phyloP scores from a whole-genome alignment of 192 early-diverging fungal species.

The Pilaira anomala region DNA sequence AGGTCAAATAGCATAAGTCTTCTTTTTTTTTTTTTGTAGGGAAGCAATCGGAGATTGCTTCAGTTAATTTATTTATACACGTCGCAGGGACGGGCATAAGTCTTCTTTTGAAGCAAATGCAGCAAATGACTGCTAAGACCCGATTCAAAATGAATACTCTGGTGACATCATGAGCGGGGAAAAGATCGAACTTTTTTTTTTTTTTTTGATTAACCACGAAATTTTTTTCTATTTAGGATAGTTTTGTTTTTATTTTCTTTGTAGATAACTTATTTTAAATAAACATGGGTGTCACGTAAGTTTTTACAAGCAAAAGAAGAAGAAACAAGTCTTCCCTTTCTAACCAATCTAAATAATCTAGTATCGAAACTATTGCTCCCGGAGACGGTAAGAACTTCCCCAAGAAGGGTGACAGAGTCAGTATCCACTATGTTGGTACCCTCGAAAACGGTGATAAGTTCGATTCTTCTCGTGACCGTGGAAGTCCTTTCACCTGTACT shows the following conservation, averaged over 20 bases:
- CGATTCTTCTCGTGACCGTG: constrained; percentile 84
- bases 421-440: constrained; percentile 65
- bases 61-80: too few species aligned
- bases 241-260: constrained; percentile 11
- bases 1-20: too few species aligned
- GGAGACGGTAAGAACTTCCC: constrained; percentile 55
- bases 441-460: constrained; percentile 75
- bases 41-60: too few species aligned
- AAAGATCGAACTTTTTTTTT: too few species aligned
- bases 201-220: too few species aligned
- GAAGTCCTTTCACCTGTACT: constrained; percentile 77
- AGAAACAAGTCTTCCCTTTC: background rate
- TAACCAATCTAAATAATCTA: background rate
- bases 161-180: too few species aligned
- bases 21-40: too few species aligned
- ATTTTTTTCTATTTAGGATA: too few species aligned
- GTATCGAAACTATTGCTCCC: constrained; percentile 35
- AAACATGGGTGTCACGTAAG: constrained; percentile 35
- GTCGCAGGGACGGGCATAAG: too few species aligned
- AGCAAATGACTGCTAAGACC: too few species aligned
- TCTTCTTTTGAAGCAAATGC: too few species aligned
- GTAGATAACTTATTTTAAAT: constrained; percentile 3
- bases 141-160: too few species aligned
- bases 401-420: constrained; percentile 62
- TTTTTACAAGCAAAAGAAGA: background rate